Evolutionary conservation across 352 stramenopile species (phyloP), one percentile per base, ranked within the genome.

Genomic region (Globisporangium orthogonon): DNA sequence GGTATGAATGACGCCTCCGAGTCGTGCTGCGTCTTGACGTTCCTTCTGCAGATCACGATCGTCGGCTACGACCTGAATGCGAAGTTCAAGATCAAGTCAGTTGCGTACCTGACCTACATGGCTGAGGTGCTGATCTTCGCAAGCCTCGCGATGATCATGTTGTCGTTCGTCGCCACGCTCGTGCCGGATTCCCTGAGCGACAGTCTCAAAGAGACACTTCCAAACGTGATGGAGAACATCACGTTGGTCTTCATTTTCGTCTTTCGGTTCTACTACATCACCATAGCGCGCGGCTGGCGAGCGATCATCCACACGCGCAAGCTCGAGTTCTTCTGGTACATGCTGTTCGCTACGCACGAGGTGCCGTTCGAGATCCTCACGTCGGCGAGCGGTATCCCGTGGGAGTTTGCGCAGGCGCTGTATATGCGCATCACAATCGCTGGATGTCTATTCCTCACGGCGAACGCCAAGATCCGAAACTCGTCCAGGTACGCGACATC

Each of bases 231-330:
- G 7, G 65, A 82, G 54, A 61, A 65, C 48, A 17, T 67, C 47
- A 66, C 54, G 11, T 48, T 79, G 15, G 18, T 68, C 18, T 78
- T 77, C 55, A 63, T 75, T 28, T 62, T 76, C 33, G 39, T 65
- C 40, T 82, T 82, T 43, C 70, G 70, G 18, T 76, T 76, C 58
- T 73, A 69, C 44, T 78, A 73, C 45, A 30, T 79, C 33, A 37
- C 52, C 11, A 65, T 74, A 11, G 52, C 57, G 0, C 55, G 57
- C 4, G 66, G 70, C n/a, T 53, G 58, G 11, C 31, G 47, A 10
- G 29, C 23, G 18, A 54, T 62, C 10, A n/a, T 62, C 18, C 14
- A 41, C 5, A 60, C 41, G 4, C 43, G 52, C 11, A 67, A 63
- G 29, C 5, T 50, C 30, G 71, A 76, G 46, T 41, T 76, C 3